Evolutionary conservation across 805 yeast genomes (phyloP).

Genomic region (Saccharomycopsis olivae): DNA sequence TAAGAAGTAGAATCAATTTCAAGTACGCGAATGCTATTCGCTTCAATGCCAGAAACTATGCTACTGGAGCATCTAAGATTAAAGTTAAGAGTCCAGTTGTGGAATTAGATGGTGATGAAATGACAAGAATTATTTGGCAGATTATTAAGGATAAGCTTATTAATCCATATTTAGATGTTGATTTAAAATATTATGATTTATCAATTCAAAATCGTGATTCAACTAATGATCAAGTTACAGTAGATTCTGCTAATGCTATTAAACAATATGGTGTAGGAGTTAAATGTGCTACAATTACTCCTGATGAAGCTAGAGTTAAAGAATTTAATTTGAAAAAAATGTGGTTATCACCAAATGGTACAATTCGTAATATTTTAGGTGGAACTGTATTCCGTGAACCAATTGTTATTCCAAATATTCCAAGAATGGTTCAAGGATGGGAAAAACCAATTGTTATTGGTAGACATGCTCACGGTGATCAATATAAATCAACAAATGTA

Average conservation of each 20-base stretch:
- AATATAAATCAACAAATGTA: constrained; percentile 85
- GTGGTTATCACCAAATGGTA: constrained; percentile 98
- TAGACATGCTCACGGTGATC: constrained; percentile 96
- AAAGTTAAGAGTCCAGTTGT: constrained; percentile 82
- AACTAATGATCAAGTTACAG: constrained; percentile 81
- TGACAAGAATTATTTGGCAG: constrained; percentile 91
- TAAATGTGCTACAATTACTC: constrained; percentile 98
- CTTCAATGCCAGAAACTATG: no score
- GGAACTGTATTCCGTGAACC: constrained; percentile 98
- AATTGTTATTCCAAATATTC: constrained; percentile 80
- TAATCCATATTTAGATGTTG: constrained; percentile 75
- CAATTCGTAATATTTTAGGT: constrained; percentile 88
- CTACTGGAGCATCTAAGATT: constrained; percentile 35
- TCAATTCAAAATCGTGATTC: constrained; percentile 79
- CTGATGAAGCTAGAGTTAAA: constrained; percentile 89
- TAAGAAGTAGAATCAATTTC: no score
- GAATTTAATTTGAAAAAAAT: constrained; percentile 86
- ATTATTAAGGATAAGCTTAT: constrained; percentile 78
- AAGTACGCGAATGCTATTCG: no score
- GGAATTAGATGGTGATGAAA: constrained; percentile 97
- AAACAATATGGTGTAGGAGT: constrained; percentile 85
- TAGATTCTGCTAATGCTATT: constrained; percentile 85
- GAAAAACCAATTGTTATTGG: constrained; percentile 93
- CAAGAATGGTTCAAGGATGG: constrained; percentile 87
- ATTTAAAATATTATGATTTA: constrained; percentile 84